Conservation (phyloP, 2,329 filamentous ascomycete species). For the Fusarium bulbicola region DNA sequence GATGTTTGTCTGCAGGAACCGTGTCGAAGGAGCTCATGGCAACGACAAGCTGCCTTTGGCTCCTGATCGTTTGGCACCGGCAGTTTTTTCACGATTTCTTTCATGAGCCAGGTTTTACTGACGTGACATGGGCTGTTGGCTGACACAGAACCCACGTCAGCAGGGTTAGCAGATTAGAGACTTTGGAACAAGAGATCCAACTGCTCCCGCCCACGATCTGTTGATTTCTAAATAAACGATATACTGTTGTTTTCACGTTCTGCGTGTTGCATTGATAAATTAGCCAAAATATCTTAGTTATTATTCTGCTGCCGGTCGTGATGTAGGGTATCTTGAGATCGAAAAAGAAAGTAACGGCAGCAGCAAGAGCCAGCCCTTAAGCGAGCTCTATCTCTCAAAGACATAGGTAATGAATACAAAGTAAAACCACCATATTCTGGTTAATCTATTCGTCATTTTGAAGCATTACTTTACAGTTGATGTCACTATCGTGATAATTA, state of each 20-base stretch:
- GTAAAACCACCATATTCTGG: fast-evolving
- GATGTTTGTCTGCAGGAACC: no score
- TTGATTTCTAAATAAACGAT: fast-evolving
- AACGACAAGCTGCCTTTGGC: neutral
- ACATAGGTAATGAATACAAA: fast-evolving
- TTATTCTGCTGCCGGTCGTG: fast-evolving
- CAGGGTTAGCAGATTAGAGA: fast-evolving
- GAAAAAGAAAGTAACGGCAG: neutral
- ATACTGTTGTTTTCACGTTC: fast-evolving
- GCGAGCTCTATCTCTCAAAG: fast-evolving
- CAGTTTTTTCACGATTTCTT: fast-evolving
- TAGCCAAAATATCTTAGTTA: neutral
- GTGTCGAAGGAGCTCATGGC: no score
- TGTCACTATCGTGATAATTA: neutral
- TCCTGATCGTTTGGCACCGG: fast-evolving
- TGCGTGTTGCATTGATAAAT: fast-evolving
- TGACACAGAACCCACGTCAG: fast-evolving
- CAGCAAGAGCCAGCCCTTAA: neutral
- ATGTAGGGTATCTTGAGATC: neutral
- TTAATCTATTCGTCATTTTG: fast-evolving
- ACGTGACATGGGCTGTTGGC: fast-evolving
- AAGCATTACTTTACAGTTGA: fast-evolving
- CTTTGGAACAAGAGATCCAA: fast-evolving
- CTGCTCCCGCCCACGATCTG: fast-evolving
- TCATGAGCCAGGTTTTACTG: fast-evolving